Evolutionary conservation across 179 eudicot species (phyloP).

Genomic region (Amaranthus tricolor): DNA sequence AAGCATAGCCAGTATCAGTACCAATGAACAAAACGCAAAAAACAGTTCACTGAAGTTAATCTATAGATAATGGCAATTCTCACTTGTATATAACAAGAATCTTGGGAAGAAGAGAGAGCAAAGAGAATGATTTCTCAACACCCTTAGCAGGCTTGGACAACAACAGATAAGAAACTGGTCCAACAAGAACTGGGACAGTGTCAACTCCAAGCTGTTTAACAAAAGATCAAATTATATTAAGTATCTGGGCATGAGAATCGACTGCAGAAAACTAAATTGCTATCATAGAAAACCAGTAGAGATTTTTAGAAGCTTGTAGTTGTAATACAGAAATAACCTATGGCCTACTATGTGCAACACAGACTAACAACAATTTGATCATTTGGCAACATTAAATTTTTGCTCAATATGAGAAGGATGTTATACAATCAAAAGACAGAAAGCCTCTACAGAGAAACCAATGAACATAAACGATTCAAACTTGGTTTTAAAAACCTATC

Average conservation of each 20-base stretch:
- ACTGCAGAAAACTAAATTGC: background rate
- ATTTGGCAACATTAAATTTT: background rate
- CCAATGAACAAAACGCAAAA: background rate
- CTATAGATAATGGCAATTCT: background rate
- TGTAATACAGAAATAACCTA: background rate
- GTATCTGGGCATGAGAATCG: background rate
- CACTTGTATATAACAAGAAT: conserved; percentile 46
- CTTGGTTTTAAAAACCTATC: background rate
- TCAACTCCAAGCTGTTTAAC: conserved; percentile 46
- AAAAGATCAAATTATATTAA: background rate
- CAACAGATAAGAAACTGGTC: conserved; percentile 51
- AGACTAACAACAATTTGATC: background rate
- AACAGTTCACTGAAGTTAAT: background rate
- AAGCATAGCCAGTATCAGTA: background rate
- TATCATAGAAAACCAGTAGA: background rate
- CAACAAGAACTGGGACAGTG: conserved; percentile 48
- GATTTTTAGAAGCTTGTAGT: background rate
- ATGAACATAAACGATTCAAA: background rate
- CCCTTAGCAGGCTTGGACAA: conserved; percentile 55
- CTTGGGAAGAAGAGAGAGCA: conserved; percentile 43
- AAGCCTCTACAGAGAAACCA: background rate
- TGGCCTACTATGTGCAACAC: background rate
- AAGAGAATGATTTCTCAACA: conserved; percentile 40
- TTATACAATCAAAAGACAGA: background rate
- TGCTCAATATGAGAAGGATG: background rate